Percentiles rank a stretch among this genome's conserved stretches.
These are phyloP conservation scores for Tricholoma hemisulphureum DNA, from an alignment of 768 basidiomycete species.

Conservation along the genomic window DNA sequence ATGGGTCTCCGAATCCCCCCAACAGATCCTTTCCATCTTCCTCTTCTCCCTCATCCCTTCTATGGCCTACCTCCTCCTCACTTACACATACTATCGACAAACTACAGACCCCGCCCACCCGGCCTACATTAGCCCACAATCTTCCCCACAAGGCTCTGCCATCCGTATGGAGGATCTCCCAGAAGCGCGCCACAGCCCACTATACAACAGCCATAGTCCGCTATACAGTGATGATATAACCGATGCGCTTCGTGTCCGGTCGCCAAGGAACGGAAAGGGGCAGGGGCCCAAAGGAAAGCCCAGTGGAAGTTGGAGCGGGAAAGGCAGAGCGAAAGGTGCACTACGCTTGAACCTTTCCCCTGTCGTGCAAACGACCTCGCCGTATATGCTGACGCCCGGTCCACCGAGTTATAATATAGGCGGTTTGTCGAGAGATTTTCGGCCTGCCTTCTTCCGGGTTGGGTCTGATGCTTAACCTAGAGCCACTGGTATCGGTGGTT, in stretches of 20 bases:
- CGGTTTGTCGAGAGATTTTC: constrained; percentile 7
- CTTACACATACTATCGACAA: constrained; percentile 41
- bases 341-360: constrained; percentile 23
- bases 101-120: constrained; percentile 36
- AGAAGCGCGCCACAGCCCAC: background rate
- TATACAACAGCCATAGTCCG: constrained; percentile 3
- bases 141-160: constrained; percentile 8
- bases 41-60: constrained; percentile 39
- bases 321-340: background rate
- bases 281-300: background rate
- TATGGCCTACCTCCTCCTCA: constrained; percentile 33
- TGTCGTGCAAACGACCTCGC: constrained; percentile 29
- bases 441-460: constrained; percentile 4
- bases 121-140: constrained; percentile 26
- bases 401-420: constrained; percentile 21
- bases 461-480: background rate
- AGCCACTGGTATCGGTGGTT: too few relatives aligned
- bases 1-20: constrained; percentile 37
- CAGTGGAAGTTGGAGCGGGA: constrained; percentile 2
- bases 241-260: background rate
- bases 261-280: background rate
- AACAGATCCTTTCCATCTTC: constrained; percentile 37
- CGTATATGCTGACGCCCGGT: constrained; percentile 25
- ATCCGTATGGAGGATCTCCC: constrained; percentile 12
- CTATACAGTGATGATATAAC: background rate